Conservation (phyloP, 228 moss, liverwort and hornwort species). For the Sphagnum magellanicum region DNA sequence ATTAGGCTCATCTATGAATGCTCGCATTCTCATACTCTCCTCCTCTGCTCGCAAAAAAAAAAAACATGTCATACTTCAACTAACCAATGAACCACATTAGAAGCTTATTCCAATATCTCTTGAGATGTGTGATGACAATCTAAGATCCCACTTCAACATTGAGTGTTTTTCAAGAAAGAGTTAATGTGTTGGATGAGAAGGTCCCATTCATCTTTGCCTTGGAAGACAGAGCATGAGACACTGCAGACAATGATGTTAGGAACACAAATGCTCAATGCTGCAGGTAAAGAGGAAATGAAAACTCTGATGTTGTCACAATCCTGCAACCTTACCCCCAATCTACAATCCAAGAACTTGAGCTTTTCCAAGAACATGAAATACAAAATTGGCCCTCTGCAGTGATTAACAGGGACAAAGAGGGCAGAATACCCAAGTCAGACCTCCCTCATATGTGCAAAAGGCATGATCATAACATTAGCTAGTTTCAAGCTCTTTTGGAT, state of each 20-base stretch:
- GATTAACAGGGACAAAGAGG: too few relatives aligned
- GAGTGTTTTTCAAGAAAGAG: neutral
- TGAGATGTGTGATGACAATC: neutral
- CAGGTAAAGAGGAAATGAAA: neutral
- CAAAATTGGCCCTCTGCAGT: too few relatives aligned
- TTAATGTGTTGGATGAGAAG: neutral
- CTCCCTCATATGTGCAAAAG: too few relatives aligned
- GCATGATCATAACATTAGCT: too few relatives aligned
- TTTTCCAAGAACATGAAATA: too few relatives aligned
- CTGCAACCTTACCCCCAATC: too few relatives aligned
- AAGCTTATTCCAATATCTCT: neutral
- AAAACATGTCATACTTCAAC: neutral
- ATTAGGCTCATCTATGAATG: slow-evolving; percentile 70
- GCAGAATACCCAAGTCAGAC: too few relatives aligned
- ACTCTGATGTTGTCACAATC: neutral
- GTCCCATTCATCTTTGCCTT: neutral
- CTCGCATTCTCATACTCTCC: slow-evolving; percentile 62
- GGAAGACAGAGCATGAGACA: neutral
- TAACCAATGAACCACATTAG: neutral
- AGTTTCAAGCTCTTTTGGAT: too few relatives aligned
- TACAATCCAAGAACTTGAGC: too few relatives aligned
- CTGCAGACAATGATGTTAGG: neutral
- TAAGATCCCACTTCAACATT: too few relatives aligned
- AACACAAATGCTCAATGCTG: neutral
- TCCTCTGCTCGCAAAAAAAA: slow-evolving; percentile 48